Evolutionary conservation across 345 rosid genomes (phyloP).

Genomic region (Rubroshorea leprosula): DNA sequence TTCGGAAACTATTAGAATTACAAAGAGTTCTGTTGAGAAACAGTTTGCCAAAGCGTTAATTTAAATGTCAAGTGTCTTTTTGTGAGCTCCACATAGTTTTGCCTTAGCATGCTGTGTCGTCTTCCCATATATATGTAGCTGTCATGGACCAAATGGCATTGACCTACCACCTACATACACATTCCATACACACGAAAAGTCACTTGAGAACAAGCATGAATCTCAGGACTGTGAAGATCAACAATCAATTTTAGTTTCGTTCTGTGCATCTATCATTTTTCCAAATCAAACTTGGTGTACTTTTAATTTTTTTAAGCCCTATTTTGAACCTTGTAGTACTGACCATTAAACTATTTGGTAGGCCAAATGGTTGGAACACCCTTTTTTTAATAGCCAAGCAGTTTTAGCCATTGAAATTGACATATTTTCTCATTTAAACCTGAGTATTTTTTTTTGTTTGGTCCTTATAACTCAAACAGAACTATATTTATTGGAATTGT

Average conservation of each 20-base stretch:
- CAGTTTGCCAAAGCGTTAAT: background rate
- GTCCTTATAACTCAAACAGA: background rate
- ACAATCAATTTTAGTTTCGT: background rate
- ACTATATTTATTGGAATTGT: background rate
- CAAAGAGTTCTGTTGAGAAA: background rate
- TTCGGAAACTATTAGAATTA: constrained; percentile 11
- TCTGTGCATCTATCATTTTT: background rate
- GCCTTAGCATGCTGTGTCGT: background rate
- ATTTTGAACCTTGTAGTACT: background rate
- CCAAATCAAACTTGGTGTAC: background rate
- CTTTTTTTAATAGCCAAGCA: background rate
- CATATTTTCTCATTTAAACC: background rate
- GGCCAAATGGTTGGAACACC: background rate
- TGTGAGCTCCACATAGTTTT: background rate
- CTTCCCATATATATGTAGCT: background rate
- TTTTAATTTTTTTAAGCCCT: background rate
- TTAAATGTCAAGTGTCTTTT: background rate
- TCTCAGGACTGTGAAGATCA: background rate
- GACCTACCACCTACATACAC: background rate
- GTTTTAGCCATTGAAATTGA: background rate
- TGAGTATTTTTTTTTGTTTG: too few species aligned
- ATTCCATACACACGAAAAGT: background rate
- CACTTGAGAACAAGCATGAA: background rate
- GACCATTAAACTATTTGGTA: background rate
- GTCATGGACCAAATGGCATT: background rate